A percentile compares a stretch with the other conserved stretches of the same genome.
Evolutionary conservation across 169 alveolate species (phyloP).

Genomic region (Eimeria falciformis): DNA sequence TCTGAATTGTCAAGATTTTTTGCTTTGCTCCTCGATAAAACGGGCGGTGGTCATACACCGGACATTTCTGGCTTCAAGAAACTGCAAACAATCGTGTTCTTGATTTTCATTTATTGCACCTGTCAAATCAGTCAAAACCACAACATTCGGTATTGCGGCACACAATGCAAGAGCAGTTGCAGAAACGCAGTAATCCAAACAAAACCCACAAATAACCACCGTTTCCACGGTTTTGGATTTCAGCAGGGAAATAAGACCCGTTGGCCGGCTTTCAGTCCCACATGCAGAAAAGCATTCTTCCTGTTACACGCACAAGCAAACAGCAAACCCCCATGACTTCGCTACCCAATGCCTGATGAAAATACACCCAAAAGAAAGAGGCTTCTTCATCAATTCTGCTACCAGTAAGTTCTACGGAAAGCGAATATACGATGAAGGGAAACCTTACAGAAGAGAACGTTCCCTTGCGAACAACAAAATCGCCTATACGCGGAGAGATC

Average conservation of each 20-base stretch:
- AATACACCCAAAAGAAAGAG: background rate
- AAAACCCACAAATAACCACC: slow-evolving; percentile 57
- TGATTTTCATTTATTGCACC: background rate
- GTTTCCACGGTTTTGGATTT: slow-evolving; percentile 2
- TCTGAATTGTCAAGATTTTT: too few species aligned
- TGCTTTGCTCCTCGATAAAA: background rate
- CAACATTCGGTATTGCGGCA: slow-evolving; percentile 47
- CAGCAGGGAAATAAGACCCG: slow-evolving; percentile 38
- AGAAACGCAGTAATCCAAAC: slow-evolving; percentile 65
- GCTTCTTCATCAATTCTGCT: background rate
- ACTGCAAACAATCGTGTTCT: background rate
- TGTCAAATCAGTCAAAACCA: slow-evolving; percentile 37
- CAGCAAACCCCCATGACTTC: background rate
- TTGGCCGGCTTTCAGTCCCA: slow-evolving; percentile 24
- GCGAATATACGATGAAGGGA: background rate
- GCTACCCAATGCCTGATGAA: background rate
- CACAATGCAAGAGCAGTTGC: slow-evolving; percentile 53
- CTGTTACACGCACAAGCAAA: slow-evolving; percentile 1
- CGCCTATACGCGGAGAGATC: slow-evolving; percentile 9
- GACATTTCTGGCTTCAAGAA: background rate
- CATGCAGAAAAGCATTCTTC: slow-evolving; percentile 65
- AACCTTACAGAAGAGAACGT: slow-evolving; percentile 17
- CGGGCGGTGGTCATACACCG: background rate
- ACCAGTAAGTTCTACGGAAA: background rate
- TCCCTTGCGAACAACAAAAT: slow-evolving; percentile 46